A percentile compares a stretch with the other conserved stretches of the same genome.
These are phyloP conservation scores for Pseudozyma sp. DNA, from an alignment of 1,284 basidiomycete genomes.

Conservation along the genomic window DNA sequence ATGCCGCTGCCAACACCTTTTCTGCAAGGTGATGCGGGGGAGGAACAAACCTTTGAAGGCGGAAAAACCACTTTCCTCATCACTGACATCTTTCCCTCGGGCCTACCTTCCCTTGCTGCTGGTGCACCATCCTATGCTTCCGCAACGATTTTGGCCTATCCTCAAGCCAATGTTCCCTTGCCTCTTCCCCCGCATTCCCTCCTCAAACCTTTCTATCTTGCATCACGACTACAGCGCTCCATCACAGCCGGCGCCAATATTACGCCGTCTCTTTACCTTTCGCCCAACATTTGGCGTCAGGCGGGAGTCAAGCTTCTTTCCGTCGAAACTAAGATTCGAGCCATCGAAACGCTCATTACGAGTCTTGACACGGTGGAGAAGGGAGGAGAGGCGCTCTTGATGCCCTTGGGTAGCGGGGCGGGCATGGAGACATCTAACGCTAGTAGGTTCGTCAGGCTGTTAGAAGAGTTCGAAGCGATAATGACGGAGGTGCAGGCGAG, in stretches of 20 bases:
- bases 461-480: slow-evolving; percentile 83
- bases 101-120: slow-evolving; percentile 51
- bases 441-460: slow-evolving; percentile 68
- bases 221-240: slow-evolving; percentile 4
- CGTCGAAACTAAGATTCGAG: slow-evolving; percentile 84
- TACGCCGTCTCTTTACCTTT: slow-evolving; percentile 86
- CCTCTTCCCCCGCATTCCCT: slow-evolving; percentile 8
- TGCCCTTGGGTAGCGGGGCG: slow-evolving; percentile 33
- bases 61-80: slow-evolving; percentile 21
- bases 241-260: slow-evolving; percentile 79
- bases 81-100: slow-evolving; percentile 54
- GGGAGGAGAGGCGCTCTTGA: slow-evolving; percentile 35
- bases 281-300: slow-evolving; percentile 82
- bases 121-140: slow-evolving; percentile 49
- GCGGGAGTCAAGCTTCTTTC: slow-evolving; percentile 84
- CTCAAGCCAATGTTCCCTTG: not conserved
- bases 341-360: slow-evolving; percentile 80
- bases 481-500: slow-evolving; percentile 77
- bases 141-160: not conserved
- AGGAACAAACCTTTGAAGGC: not conserved
- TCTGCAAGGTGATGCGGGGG: not conserved
- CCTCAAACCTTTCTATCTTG: slow-evolving; percentile 41
- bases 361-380: slow-evolving; percentile 79
- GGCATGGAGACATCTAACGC: slow-evolving; percentile 53
- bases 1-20: slow-evolving; percentile 33